These are phyloP conservation scores for Blumeria graminis DNA, from an alignment of 2,329 filamentous ascomycete species.

Conservation along the genomic window DNA sequence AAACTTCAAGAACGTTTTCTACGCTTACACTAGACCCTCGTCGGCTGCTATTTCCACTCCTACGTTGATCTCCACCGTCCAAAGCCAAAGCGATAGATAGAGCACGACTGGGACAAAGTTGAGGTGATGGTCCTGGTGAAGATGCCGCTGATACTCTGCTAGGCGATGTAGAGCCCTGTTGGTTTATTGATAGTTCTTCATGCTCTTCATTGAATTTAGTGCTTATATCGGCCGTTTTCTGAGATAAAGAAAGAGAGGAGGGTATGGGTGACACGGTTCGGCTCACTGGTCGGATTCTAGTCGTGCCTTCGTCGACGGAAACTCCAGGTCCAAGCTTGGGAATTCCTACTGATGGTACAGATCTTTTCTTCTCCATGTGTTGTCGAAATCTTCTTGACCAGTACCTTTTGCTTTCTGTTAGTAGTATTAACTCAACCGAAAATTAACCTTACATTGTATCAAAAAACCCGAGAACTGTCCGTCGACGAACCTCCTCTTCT, in stretches of 20 bases:
- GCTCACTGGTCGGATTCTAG: background rate
- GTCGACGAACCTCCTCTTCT: constrained; percentile 77
- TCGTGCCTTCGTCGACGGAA: constrained; percentile 55
- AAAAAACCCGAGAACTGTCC: constrained; percentile 84
- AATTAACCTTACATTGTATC: constrained; percentile 45
- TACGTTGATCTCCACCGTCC: constrained; percentile 10
- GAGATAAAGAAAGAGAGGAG: constrained; percentile 6
- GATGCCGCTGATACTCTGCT: background rate
- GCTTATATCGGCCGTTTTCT: too few relatives aligned
- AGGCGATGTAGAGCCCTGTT: too few relatives aligned
- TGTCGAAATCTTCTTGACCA: constrained; percentile 67
- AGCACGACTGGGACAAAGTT: constrained; percentile 16
- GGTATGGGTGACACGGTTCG: constrained; percentile 5
- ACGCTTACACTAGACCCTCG: constrained; percentile 48
- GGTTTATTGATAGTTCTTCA: too few relatives aligned
- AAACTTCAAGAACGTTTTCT: constrained; percentile 56
- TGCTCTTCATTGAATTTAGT: too few relatives aligned
- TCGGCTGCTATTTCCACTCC: constrained; percentile 22
- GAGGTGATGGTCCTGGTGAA: constrained; percentile 8
- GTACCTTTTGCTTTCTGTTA: constrained; percentile 26
- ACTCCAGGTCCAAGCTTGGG: constrained; percentile 75
- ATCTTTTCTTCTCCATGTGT: constrained; percentile 45
- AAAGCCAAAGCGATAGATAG: constrained; percentile 15
- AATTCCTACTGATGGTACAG: constrained; percentile 25
- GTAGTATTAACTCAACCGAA: constrained; percentile 6